phyloP scores from a whole-genome alignment of 306 rosid species.

The Mimosa pudica region DNA sequence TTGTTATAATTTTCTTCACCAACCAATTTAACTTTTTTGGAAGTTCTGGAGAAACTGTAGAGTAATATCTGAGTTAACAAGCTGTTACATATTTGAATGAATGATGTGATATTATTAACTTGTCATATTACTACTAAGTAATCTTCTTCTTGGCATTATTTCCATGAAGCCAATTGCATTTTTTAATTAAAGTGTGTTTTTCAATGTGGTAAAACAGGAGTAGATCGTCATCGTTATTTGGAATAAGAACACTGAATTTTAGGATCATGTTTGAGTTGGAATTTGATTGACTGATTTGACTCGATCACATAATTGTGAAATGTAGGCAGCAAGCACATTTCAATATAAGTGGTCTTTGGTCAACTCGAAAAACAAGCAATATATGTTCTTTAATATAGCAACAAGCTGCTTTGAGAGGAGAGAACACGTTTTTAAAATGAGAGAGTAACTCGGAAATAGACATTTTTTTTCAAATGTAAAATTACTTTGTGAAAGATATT shows the following conservation, averaged over 20 bases:
- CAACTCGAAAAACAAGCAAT: constrained; percentile 13
- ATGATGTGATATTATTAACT: background rate
- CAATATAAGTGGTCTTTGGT: constrained; percentile 5
- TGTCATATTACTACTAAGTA: background rate
- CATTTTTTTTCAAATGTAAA: background rate
- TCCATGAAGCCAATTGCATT: background rate
- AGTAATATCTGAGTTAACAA: background rate
- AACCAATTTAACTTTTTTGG: background rate
- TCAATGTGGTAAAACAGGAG: background rate
- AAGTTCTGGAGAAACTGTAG: background rate
- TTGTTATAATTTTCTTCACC: background rate
- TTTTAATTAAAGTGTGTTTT: background rate
- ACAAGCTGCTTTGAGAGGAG: background rate
- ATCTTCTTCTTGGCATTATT: background rate
- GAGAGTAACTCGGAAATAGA: background rate
- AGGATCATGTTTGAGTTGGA: background rate
- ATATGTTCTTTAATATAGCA: background rate
- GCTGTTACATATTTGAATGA: background rate
- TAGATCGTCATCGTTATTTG: background rate
- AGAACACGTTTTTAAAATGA: background rate
- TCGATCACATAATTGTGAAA: background rate
- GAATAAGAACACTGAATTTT: background rate
- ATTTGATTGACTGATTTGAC: background rate
- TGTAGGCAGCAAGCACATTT: background rate
- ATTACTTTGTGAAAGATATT: background rate